phyloP scores from a whole-genome alignment of 257 asterid genomes.

The Lavandula angustifolia region DNA sequence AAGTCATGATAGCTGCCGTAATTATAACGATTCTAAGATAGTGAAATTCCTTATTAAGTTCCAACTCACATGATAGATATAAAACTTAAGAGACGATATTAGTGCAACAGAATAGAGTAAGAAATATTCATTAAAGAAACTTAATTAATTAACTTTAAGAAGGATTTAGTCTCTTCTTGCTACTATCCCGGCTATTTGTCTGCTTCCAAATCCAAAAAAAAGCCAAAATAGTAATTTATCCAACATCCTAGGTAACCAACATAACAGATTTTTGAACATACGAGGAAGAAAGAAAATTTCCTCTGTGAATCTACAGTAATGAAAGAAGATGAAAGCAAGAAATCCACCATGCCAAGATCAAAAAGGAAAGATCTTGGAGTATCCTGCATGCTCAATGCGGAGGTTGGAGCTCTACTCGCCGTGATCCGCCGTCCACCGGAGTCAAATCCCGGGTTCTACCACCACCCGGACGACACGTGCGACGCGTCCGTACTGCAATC shows the following conservation, averaged over 20 bases:
- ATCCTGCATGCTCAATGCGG: conserved; percentile 91
- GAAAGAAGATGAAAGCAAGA: conserved; percentile 46
- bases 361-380: conserved; percentile 71
- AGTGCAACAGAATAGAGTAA: conserved; percentile 6
- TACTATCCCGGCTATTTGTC: conserved; percentile 36
- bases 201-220: conserved; percentile 15
- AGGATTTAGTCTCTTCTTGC: conserved; percentile 34
- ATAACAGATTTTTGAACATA: conserved; percentile 13
- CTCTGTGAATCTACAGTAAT: not conserved
- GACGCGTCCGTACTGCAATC: conserved; percentile 64
- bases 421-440: conserved; percentile 72
- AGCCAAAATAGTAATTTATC: not conserved
- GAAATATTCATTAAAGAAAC: conserved; percentile 43
- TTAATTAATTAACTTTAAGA: conserved; percentile 4
- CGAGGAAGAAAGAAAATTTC: not conserved
- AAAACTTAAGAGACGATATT: not conserved
- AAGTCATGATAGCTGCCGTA: too few species aligned
- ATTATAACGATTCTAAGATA: too few species aligned
- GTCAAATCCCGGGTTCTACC: conserved; percentile 47
- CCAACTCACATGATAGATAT: too few species aligned
- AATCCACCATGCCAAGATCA: conserved; percentile 34
- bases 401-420: conserved; percentile 85
- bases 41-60: too few species aligned
- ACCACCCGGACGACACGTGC: conserved; percentile 49
- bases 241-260: conserved; percentile 16